Evolutionary conservation across 805 yeast species (phyloP).

Genomic region (Teunomyces cretensis): DNA sequence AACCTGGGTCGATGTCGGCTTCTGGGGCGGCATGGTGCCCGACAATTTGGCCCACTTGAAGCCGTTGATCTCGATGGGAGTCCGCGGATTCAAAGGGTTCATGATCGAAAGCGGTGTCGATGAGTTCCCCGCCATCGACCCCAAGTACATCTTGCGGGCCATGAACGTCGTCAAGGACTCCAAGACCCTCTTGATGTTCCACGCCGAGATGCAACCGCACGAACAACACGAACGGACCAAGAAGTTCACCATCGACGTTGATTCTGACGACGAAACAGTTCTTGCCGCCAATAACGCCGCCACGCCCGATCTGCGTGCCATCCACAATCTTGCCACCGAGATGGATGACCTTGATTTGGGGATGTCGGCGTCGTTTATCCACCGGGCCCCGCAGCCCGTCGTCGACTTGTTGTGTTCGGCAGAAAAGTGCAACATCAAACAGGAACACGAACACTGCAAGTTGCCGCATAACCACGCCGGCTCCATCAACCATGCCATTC

Average conservation of each 20-base stretch:
- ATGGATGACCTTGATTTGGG: slow-evolving; percentile 36
- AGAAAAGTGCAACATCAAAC: slow-evolving; percentile 11
- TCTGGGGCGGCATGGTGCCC: slow-evolving; percentile 96
- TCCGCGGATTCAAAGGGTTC: slow-evolving; percentile 91
- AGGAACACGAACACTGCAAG: slow-evolving; percentile 30
- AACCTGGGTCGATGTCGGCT: slow-evolving; percentile 90
- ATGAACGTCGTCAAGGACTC: slow-evolving; percentile 60
- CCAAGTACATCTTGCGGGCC: slow-evolving; percentile 64
- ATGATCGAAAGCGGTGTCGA: slow-evolving; percentile 94
- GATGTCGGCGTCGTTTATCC: slow-evolving; percentile 40
- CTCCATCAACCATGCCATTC: slow-evolving; percentile 24
- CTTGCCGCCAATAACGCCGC: not conserved
- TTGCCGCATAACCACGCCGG: slow-evolving; percentile 32
- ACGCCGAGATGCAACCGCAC: slow-evolving; percentile 79
- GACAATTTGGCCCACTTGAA: slow-evolving; percentile 64
- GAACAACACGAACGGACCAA: not conserved
- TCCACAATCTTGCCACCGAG: slow-evolving; percentile 16
- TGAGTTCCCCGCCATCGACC: slow-evolving; percentile 82
- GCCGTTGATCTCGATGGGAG: slow-evolving; percentile 82
- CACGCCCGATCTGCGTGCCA: not conserved
- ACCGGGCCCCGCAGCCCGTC: slow-evolving; percentile 40
- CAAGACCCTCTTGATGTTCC: slow-evolving; percentile 81
- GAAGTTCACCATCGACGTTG: slow-evolving; percentile 4
- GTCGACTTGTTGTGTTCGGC: slow-evolving; percentile 26
- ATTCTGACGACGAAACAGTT: slow-evolving; percentile 4